Evolutionary conservation across 208 protist genomes (phyloP), one percentile per base, ranked within the genome.

Genomic region (Wallacemonas sp.): DNA sequence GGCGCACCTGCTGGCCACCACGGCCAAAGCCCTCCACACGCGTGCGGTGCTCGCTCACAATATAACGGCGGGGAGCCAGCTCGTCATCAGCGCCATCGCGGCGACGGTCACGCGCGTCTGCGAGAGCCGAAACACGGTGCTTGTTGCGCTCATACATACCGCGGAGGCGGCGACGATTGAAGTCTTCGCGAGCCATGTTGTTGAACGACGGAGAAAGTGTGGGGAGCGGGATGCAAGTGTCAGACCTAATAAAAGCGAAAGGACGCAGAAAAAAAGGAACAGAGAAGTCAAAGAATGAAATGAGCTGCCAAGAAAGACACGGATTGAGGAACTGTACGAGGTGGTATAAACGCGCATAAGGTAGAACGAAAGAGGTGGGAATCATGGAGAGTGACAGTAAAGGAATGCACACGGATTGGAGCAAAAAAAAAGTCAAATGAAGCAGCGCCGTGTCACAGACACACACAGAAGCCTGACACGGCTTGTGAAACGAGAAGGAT

Each of bases 11-110:
- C 45, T 54, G 27, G 17, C 84, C 87, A 30, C 87, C 87, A 21
- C 81, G 80, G 39, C 90, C 90, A 51, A 96, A 96, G 75, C 90
- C 90, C 70, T 92, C 85, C 0, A 82, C 42, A 12, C 79, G 90
- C 31, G 83, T 87, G 28, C 72, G 75, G 62, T 76, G 77, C 66
- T 86, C 90, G 30, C 79, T 94, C 53, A 96, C 86, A 12, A 94
- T 55, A 55, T 80, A 96, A 53, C 79, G 83, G 39, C 90, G 87
- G 6, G 90, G 90, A 2, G 86, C 90, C 30, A 65, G 47, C 41
- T 85, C 77, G 38, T 86, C 82, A 24, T 77, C 73, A 11, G 62
- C 67, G 27, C 39, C 31, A 34, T 34, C 39, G 62, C 87, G 72
- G 44, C 82, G 80, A 38, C 80, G 72, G 60, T 91, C 86, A 38